A percentile compares a stretch with the other conserved stretches of the same genome.
Evolutionary conservation across 1,284 basidiomycete genomes (phyloP).

Genomic region (Ustilago xerochloae): DNA sequence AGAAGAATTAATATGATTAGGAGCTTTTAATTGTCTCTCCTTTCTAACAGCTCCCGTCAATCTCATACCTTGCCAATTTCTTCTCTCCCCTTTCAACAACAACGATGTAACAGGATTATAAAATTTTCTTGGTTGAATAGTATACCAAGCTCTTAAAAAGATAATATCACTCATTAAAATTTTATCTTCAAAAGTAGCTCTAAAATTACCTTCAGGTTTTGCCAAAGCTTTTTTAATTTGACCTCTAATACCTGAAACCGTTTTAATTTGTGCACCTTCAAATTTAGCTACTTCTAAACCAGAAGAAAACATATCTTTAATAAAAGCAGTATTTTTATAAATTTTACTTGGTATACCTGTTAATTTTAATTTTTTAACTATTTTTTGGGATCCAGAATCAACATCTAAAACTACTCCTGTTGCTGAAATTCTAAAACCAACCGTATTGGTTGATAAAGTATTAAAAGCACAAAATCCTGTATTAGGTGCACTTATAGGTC

Average conservation of each 20-base stretch:
- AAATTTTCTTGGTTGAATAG: conserved; percentile 90
- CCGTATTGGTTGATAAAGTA: conserved; percentile 76
- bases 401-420: conserved; percentile 95
- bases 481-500: conserved; percentile 71
- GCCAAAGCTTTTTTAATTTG: conserved; percentile 94
- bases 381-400: conserved; percentile 78
- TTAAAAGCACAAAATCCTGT: conserved; percentile 97
- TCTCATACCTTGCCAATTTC: conserved; percentile 79
- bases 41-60: conserved; percentile 90
- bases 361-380: conserved; percentile 98
- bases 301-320: conserved; percentile 96
- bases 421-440: conserved; percentile 88
- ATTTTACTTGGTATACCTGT: conserved; percentile 96
- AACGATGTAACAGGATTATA: conserved; percentile 97
- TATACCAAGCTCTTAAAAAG: conserved; percentile 96
- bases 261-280: conserved; percentile 93
- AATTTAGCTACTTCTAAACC: conserved; percentile 97
- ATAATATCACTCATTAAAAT: conserved; percentile 94
- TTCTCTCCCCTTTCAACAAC: conserved; percentile 70
- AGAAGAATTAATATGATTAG: conserved; percentile 80
- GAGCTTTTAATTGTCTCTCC: conserved; percentile 85
- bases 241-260: conserved; percentile 93
- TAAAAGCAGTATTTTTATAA: conserved; percentile 98
- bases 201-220: conserved; percentile 93
- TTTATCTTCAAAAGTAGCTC: conserved; percentile 98